phyloP scores from a whole-genome alignment of 1,284 basidiomycete genomes.

The Coniferiporia weirii region DNA sequence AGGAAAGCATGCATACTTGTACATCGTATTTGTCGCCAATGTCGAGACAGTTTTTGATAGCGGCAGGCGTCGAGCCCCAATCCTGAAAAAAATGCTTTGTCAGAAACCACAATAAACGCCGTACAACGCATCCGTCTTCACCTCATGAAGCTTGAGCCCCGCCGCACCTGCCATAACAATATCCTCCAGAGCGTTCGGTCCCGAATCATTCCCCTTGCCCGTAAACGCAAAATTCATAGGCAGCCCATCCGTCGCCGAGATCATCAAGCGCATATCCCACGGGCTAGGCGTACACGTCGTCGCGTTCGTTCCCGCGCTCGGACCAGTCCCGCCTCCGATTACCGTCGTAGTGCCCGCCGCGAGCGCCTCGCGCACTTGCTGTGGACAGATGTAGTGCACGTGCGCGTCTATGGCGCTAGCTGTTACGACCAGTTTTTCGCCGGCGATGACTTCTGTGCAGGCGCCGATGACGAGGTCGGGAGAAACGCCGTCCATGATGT shows the following conservation, averaged over 20 bases:
- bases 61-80: conserved; percentile 92
- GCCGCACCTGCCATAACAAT: conserved; percentile 84
- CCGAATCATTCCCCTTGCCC: conserved; percentile 92
- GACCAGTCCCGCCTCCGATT: conserved; percentile 93
- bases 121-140: conserved; percentile 2
- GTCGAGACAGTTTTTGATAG: conserved; percentile 75
- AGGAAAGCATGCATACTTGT: conserved; percentile 50
- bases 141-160: conserved; percentile 92
- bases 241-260: conserved; percentile 82
- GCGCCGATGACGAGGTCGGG: conserved; percentile 77
- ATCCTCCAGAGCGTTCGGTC: conserved; percentile 68
- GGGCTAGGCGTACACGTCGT: conserved; percentile 93
- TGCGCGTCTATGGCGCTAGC: conserved; percentile 94
- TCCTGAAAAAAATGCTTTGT: conserved; percentile 41
- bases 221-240: conserved; percentile 94
- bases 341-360: conserved; percentile 79
- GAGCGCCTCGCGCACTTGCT: conserved; percentile 74
- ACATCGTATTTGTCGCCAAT: conserved; percentile 93
- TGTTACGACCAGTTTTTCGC: conserved; percentile 90
- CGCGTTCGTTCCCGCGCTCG: conserved; percentile 84
- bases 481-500: conserved; percentile 83
- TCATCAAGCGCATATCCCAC: conserved; percentile 85
- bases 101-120: background rate
- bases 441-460: conserved; percentile 91
- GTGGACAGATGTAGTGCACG: conserved; percentile 91